Percentiles rank a stretch among this genome's conserved stretches.
Conservation (phyloP, 176 grass and related monocot genomes). For the Dendrocalamus sinicus region DNA sequence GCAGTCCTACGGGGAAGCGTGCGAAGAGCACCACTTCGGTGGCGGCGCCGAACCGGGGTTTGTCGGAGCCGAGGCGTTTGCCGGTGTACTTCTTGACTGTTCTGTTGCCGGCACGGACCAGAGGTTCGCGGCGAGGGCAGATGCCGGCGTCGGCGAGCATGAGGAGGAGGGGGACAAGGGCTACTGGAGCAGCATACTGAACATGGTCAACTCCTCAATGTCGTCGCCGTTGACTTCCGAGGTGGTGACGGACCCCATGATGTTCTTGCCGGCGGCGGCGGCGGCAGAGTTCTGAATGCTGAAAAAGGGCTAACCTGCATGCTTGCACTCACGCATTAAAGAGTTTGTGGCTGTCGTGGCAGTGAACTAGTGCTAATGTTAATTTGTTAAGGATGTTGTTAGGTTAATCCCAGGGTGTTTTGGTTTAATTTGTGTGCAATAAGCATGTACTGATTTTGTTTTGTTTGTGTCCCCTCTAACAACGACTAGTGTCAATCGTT, state of each 20-base stretch:
- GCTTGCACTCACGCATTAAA: background rate
- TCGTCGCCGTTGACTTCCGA: conserved; percentile 44
- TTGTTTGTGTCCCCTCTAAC: background rate
- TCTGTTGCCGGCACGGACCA: conserved; percentile 1
- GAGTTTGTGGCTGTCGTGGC: background rate
- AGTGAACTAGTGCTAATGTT: conserved; percentile 32
- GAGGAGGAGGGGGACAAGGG: conserved; percentile 54
- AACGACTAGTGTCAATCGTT: conserved; percentile 2
- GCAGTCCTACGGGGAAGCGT: conserved; percentile 20
- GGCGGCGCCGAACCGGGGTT: background rate
- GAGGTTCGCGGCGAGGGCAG: conserved; percentile 20
- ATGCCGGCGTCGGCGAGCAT: background rate
- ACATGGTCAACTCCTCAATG: conserved; percentile 63
- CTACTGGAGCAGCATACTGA: conserved; percentile 76
- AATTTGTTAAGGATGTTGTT: background rate
- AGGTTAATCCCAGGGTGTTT: conserved; percentile 22
- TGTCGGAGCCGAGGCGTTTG: conserved; percentile 6
- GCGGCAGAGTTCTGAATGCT: conserved; percentile 39
- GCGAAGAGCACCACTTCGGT: conserved; percentile 18
- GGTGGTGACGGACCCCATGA: conserved; percentile 15
- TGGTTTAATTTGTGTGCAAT: conserved; percentile 26
- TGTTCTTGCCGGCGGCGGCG: conserved; percentile 30
- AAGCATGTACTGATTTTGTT: conserved; percentile 40
- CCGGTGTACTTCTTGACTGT: conserved; percentile 18
- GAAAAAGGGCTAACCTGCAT: background rate